phyloP scores from a whole-genome alignment of 257 asterid genomes.

The Nicotiana tomentosiformis region DNA sequence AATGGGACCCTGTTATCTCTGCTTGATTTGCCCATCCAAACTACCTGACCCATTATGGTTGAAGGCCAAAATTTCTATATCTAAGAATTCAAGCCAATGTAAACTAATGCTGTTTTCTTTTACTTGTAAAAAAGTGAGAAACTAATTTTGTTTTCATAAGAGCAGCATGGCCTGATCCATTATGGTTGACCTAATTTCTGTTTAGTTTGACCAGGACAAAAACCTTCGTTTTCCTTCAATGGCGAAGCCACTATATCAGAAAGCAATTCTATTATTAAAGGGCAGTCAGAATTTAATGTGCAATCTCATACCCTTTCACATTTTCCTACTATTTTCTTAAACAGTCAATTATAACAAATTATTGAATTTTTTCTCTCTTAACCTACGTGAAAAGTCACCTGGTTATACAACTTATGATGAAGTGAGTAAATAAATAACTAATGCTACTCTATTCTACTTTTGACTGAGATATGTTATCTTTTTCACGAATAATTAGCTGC shows the following conservation, averaged over 20 bases:
- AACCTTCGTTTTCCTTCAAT: neutral
- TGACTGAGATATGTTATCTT: neutral
- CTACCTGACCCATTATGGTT: neutral
- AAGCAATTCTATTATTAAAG: neutral
- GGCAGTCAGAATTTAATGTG: neutral
- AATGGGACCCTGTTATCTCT: too few species aligned
- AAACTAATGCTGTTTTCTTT: neutral
- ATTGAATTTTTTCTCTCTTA: neutral
- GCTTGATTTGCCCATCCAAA: neutral
- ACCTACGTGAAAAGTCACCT: neutral
- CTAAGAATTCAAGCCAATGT: neutral
- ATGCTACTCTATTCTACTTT: neutral
- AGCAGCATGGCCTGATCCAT: neutral
- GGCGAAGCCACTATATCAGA: neutral
- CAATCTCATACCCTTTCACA: neutral
- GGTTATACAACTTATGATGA: neutral
- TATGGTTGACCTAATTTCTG: neutral
- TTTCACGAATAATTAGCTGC: neutral
- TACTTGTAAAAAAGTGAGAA: neutral
- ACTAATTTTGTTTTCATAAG: neutral
- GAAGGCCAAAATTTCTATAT: neutral
- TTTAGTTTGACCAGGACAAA: neutral
- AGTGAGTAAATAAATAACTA: neutral
- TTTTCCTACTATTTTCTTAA: neutral
- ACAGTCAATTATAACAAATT: neutral